Base-by-base conservation (phyloP, 306 rosid species). In the Prunus mira region DNA sequence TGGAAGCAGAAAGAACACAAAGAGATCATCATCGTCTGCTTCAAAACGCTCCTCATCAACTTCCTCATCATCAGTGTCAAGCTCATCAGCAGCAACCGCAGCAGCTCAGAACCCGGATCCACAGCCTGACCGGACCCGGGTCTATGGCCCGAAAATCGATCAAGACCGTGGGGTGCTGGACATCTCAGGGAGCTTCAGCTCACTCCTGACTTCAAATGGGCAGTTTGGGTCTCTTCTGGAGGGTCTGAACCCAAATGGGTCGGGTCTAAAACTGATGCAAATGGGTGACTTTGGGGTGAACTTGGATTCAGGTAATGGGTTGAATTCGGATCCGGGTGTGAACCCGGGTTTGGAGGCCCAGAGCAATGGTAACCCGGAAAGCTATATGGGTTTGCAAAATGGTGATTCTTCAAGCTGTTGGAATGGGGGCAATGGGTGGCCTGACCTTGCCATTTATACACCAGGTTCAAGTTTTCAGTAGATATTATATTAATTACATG, bases 391-490 rank as follows among this genome's bases (percentile, higher is more conserved):
- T 65, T 34, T 87, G 76, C 87, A 85, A 60, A 90, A 67, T 78
- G 93, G 89, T 30, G 97, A 87, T 76, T 83, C 91, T 73, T 84
- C 92, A 46, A 87, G 82, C 82, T 89, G 84, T 82, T 93, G 98
- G 96, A 81, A 75, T 71, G 86, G 87, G 47, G 80, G 85, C 75
- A 83, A 76, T 84, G 96, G 88, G 5, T 93, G 98, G 98, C 90
- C 97, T 57, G 91, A 89, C 67, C 97, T 89, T 71, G 91, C 98
- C n/a, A 93, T 93, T 72, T 91, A 85, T 80, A 88, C 97, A n/a
- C 96, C 97, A 54, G 91, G 96, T 61, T 84, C 98, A 32, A 88
- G 69, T 79, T 91, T 77, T 82, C 91, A 82, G 87, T 91, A 91
- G 89, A 80, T 72, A 71, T 24, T 56, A 67, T 17, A 67, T 17